phyloP scores from a whole-genome alignment of 805 yeast genomes.

The Lipomyces starkeyi region DNA sequence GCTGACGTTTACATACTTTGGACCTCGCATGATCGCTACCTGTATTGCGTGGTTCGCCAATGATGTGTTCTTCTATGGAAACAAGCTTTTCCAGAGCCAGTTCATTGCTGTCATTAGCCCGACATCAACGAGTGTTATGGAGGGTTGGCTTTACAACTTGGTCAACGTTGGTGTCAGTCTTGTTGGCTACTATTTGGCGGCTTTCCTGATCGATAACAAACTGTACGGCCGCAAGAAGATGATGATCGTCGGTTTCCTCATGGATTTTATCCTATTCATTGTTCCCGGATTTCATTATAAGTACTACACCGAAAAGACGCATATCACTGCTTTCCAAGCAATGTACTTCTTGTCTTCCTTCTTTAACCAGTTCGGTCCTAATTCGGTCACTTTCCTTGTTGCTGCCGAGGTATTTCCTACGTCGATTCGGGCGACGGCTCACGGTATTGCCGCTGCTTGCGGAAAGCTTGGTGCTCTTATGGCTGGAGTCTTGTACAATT shows the following conservation, averaged over 20 bases:
- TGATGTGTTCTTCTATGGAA: slow-evolving; percentile 70
- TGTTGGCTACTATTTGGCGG: slow-evolving; percentile 67
- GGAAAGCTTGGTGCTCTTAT: slow-evolving; percentile 52
- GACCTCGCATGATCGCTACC: slow-evolving; percentile 54
- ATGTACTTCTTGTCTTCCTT: slow-evolving; percentile 65
- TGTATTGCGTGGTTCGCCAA: slow-evolving; percentile 66
- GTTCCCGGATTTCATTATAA: slow-evolving; percentile 59
- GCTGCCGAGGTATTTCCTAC: slow-evolving; percentile 74
- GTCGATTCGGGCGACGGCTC: slow-evolving; percentile 68
- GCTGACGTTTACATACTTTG: slow-evolving; percentile 42
- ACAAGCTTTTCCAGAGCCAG: slow-evolving; percentile 56
- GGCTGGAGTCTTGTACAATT: slow-evolving; percentile 46
- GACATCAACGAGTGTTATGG: slow-evolving; percentile 57
- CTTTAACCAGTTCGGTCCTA: slow-evolving; percentile 71
- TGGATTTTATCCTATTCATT: slow-evolving; percentile 59
- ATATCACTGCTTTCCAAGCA: slow-evolving; percentile 52
- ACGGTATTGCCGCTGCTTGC: slow-evolving; percentile 67
- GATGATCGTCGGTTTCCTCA: slow-evolving; percentile 61
- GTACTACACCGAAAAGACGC: slow-evolving; percentile 29
- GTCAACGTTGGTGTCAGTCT: slow-evolving; percentile 60
- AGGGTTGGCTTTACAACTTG: slow-evolving; percentile 54
- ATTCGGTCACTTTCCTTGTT: slow-evolving; percentile 65
- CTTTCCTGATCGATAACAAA: slow-evolving; percentile 57
- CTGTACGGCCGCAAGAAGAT: slow-evolving; percentile 62
- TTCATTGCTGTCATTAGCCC: slow-evolving; percentile 54